These are phyloP conservation scores for Ceriops zippeliana DNA, from an alignment of 345 rosid genomes.

Conservation along the genomic window DNA sequence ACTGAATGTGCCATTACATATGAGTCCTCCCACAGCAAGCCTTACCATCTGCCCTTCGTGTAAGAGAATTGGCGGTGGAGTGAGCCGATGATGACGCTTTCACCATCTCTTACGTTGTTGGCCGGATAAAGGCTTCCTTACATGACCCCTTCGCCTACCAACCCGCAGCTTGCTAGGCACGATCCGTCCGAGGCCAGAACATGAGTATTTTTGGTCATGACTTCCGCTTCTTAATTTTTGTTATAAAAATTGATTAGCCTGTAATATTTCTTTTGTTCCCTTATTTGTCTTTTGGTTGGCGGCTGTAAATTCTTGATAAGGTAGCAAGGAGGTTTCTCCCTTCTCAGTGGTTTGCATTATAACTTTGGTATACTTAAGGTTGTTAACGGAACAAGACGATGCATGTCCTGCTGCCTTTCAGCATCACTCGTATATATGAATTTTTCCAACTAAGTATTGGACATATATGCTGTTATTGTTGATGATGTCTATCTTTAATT, in stretches of 20 bases:
- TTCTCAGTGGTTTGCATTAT: no score
- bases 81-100: constrained; percentile 6
- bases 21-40: constrained; percentile 45
- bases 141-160: constrained; percentile 22
- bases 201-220: background rate
- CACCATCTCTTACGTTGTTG: constrained; percentile 3
- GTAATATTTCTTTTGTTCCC: background rate
- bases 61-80: constrained; percentile 24
- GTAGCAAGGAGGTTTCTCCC: no score
- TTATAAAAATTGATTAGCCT: constrained; percentile 8
- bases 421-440: no score
- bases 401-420: no score
- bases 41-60: constrained; percentile 40
- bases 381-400: no score
- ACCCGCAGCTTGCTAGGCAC: constrained; percentile 25
- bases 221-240: background rate
- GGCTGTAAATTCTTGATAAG: background rate
- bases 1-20: constrained; percentile 13
- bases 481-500: no score
- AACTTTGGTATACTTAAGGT: no score
- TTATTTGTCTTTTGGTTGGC: background rate
- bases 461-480: no score
- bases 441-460: no score
- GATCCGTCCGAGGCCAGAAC: constrained; percentile 1
- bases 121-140: constrained; percentile 17